Conservation (phyloP, 2,329 filamentous ascomycete genomes). For the Exutisphaerella laricina region DNA sequence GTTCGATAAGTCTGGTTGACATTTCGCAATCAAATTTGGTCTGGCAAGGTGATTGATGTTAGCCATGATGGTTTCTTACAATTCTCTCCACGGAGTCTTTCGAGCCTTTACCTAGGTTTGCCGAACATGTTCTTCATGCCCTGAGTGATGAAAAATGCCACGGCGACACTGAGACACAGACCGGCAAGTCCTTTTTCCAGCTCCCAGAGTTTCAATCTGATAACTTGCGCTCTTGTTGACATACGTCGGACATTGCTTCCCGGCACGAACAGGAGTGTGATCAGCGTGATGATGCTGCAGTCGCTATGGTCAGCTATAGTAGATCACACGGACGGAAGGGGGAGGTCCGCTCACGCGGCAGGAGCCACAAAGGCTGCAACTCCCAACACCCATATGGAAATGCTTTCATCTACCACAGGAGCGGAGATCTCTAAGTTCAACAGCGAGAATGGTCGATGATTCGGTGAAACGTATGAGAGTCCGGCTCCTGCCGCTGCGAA, state of each 20-base stretch:
- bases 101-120: no score
- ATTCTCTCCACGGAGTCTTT: no score
- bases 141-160: slow-evolving; percentile 74
- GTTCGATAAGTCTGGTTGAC: slow-evolving; percentile 65
- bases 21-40: slow-evolving; percentile 62
- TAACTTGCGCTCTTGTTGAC: slow-evolving; percentile 49
- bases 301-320: no score
- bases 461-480: slow-evolving; percentile 57
- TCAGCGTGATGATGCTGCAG: slow-evolving; percentile 64
- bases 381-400: slow-evolving; percentile 60
- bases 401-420: slow-evolving; percentile 66
- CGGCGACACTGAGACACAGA: slow-evolving; percentile 64
- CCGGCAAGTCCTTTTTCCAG: slow-evolving; percentile 80
- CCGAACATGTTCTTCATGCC: slow-evolving; percentile 66
- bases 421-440: slow-evolving; percentile 74
- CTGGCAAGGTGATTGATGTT: slow-evolving; percentile 54
- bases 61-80: no score
- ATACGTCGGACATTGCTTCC: slow-evolving; percentile 53
- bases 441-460: slow-evolving; percentile 65
- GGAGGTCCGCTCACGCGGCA: no score
- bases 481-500: slow-evolving; percentile 22
- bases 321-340: no score
- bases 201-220: slow-evolving; percentile 85
- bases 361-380: slow-evolving; percentile 62
- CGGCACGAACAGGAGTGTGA: slow-evolving; percentile 65